phyloP scores from a whole-genome alignment of 768 basidiomycete genomes.

The Boletus tylopilopsis region DNA sequence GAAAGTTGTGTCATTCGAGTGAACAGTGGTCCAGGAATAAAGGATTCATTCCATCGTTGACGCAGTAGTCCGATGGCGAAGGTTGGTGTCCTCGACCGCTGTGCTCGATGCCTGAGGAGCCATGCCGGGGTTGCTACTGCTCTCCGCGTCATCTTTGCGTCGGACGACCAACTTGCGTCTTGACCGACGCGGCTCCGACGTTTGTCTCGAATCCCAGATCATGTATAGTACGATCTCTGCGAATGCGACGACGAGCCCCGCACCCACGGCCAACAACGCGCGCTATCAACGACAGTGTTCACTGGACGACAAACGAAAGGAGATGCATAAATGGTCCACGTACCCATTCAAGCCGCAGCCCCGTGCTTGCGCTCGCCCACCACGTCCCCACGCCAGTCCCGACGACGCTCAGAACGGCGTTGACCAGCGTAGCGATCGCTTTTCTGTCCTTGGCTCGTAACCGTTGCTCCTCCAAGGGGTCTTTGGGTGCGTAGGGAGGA shows the following conservation, averaged over 20 bases:
- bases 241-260: conserved; percentile 62
- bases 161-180: conserved; percentile 1
- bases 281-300: conserved; percentile 35
- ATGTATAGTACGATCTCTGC: conserved; percentile 69
- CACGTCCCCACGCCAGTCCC: conserved; percentile 66
- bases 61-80: conserved; percentile 21
- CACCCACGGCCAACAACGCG: conserved; percentile 58
- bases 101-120: conserved; percentile 20
- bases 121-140: conserved; percentile 1
- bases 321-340: conserved; percentile 25
- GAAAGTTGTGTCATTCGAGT: too few species aligned
- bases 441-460: conserved; percentile 53
- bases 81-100: conserved; percentile 8
- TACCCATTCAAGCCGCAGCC: conserved; percentile 77
- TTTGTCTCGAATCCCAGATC: conserved; percentile 62
- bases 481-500: conserved; percentile 44
- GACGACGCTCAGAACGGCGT: conserved; percentile 65
- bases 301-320: not conserved
- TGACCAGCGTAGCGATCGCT: conserved; percentile 65
- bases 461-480: conserved; percentile 45
- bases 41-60: not conserved
- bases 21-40: not conserved
- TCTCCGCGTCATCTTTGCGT: conserved; percentile 7
- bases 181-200: conserved; percentile 11
- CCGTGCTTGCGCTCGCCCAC: conserved; percentile 64